Evolutionary conservation across 2,329 filamentous ascomycete species (phyloP), one percentile per base, ranked within the genome.

Genomic region (Neonectria punicea): DNA sequence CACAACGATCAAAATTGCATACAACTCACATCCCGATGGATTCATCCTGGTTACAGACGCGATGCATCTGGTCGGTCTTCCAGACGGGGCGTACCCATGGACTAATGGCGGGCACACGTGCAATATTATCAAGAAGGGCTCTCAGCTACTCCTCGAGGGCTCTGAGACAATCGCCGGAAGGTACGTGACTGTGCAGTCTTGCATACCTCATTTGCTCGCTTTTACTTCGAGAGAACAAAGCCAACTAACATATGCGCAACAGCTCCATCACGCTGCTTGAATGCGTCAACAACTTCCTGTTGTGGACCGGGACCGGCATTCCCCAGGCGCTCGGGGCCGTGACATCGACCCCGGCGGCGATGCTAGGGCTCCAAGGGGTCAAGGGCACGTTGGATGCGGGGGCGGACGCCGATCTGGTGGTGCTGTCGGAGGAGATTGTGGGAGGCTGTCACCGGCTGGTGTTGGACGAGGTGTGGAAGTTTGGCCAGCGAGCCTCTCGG

Each of bases 41-140:
- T 90, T 96, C 74, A 92, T 97, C 65, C 87, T 98, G 6, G 94
- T 98, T 49, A 97, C 94, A 0, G 94, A 98, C 78, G 94, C 94
- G 5, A 97, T 97, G 93, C 90, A 93, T 70, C 86, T 97, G 16
- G 90, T 93, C 20, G 94, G 94, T 1, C 84, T 97, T 58, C 91
- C 92, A 0, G 94, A 97, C 73, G 94, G 94, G 3, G 85, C 88
- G 2, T 97, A 97, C 76, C 87, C 91, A 67, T 97, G 93, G 93
- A 94, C 90, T 5, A 97, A 97, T 72, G 88, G 88, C 7, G 85
- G 87, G 61, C 80, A 81, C 28, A 84, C 84, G 50, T 85, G 85
- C 68, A 83, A 81, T 39, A 89, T 91, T 68, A 79, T 92, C 65
- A 95, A 95, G 81, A 87, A 86, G 55, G 93, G 94, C 1, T 83